phyloP scores from a whole-genome alignment of 257 asterid genomes.

The Buddleja alternifolia region DNA sequence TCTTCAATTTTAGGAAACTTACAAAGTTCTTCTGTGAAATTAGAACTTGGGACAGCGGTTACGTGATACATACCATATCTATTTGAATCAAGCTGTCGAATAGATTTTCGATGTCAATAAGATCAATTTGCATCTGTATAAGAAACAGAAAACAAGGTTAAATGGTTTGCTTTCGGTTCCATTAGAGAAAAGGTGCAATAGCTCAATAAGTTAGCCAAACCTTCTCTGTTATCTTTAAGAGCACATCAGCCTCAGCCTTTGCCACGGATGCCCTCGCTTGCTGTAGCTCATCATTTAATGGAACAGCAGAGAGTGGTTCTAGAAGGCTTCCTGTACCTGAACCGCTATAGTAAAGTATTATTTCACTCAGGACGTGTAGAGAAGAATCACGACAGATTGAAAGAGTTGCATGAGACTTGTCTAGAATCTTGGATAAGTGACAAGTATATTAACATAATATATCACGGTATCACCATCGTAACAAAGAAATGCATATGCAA shows the following conservation, averaged over 20 bases:
- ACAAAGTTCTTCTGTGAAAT: not conserved
- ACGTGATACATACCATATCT: slow-evolving; percentile 62
- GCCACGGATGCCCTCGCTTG: slow-evolving; percentile 80
- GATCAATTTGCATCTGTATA: slow-evolving; percentile 75
- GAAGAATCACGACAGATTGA: slow-evolving; percentile 14
- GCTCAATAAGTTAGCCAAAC: slow-evolving; percentile 44
- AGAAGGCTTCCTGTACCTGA: slow-evolving; percentile 79
- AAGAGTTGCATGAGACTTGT: slow-evolving; percentile 15
- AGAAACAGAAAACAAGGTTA: slow-evolving; percentile 30
- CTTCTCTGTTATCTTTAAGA: slow-evolving; percentile 78
- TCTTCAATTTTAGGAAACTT: too few species aligned
- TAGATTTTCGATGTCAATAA: slow-evolving; percentile 57
- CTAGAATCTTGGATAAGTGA: slow-evolving; percentile 21
- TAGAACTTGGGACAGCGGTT: slow-evolving; percentile 23
- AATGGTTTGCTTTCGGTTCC: slow-evolving; percentile 12
- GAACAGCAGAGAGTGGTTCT: slow-evolving; percentile 92
- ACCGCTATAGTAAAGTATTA: slow-evolving; percentile 62
- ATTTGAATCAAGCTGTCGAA: slow-evolving; percentile 65
- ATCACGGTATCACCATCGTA: slow-evolving; percentile 18
- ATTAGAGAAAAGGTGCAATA: slow-evolving; percentile 13
- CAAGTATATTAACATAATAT: slow-evolving; percentile 11
- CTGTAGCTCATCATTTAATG: slow-evolving; percentile 88
- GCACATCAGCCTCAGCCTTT: slow-evolving; percentile 91
- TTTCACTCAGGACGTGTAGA: slow-evolving; percentile 28
- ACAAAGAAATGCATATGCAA: slow-evolving; percentile 22